Percentiles rank a stretch among this genome's conserved stretches.
Evolutionary conservation across 208 protist species (phyloP).

Genomic region (Leptomonas seymouri): DNA sequence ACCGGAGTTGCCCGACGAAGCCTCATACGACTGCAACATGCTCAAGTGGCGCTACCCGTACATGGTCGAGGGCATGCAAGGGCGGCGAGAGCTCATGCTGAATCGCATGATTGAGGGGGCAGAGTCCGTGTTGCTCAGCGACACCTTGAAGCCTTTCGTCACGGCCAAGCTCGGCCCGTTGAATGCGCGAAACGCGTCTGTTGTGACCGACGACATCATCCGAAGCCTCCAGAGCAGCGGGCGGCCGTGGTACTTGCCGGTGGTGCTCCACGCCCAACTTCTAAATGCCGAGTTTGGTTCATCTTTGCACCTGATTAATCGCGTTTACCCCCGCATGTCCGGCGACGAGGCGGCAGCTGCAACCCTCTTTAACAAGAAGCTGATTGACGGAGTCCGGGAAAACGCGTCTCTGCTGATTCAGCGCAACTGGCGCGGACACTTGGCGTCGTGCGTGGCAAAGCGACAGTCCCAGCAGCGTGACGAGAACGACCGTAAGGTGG

Average conservation of each 20-base stretch:
- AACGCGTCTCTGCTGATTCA: constrained; percentile 81
- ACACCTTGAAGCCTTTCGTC: constrained; percentile 74
- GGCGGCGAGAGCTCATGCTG: constrained; percentile 70
- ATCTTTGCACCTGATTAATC: constrained; percentile 76
- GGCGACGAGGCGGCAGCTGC: constrained; percentile 75
- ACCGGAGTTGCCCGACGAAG: constrained; percentile 68
- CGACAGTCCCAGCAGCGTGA: constrained; percentile 41
- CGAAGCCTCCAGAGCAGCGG: constrained; percentile 64
- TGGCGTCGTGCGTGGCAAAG: constrained; percentile 47
- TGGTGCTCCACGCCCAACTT: constrained; percentile 75
- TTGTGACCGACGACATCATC: constrained; percentile 75
- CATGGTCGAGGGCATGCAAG: constrained; percentile 65
- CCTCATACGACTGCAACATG: constrained; percentile 81
- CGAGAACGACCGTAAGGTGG: constrained; percentile 67
- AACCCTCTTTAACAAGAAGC: constrained; percentile 64
- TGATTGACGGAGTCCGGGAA: constrained; percentile 63
- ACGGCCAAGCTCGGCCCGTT: constrained; percentile 69
- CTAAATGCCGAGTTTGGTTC: constrained; percentile 85
- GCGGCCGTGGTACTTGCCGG: constrained; percentile 72
- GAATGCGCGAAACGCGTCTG: constrained; percentile 35
- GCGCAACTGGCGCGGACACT: constrained; percentile 69
- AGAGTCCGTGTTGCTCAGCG: constrained; percentile 70
- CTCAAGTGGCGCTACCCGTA: constrained; percentile 90
- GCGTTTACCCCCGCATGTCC: constrained; percentile 52
- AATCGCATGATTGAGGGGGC: constrained; percentile 84